These are phyloP conservation scores for Colletotrichum phormii DNA, from an alignment of 2,329 filamentous ascomycete genomes.

Conservation along the genomic window DNA sequence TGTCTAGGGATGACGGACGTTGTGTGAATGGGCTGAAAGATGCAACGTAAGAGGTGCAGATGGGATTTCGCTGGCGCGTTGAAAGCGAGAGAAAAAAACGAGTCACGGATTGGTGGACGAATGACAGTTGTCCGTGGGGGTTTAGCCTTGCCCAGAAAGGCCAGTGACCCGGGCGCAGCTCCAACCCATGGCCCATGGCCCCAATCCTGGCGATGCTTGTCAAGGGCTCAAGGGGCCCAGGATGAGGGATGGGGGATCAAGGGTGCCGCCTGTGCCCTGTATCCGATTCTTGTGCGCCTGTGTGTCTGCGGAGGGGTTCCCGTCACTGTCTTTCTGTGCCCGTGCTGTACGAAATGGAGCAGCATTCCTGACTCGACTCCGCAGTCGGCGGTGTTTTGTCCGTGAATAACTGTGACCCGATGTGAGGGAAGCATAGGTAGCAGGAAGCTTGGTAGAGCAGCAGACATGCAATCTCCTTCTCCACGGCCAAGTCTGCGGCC, in stretches of 20 bases:
- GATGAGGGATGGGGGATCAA: neutral
- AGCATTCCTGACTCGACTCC: conserved; percentile 18
- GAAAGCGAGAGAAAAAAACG: conserved; percentile 21
- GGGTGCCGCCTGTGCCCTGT: neutral
- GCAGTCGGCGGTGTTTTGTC: neutral
- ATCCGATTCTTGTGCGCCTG: neutral
- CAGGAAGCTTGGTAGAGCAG: neutral
- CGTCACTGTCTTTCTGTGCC: neutral
- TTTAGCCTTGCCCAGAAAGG: conserved; percentile 1
- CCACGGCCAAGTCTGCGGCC: neutral
- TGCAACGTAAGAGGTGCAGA: neutral
- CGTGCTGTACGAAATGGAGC: neutral
- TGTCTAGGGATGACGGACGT: neutral
- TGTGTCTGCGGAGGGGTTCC: neutral
- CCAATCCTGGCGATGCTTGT: neutral
- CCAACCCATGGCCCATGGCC: neutral
- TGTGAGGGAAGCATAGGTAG: neutral
- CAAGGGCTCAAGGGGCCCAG: neutral
- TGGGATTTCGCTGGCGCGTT: neutral
- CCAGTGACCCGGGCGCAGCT: neutral
- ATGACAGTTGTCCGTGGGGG: conserved; percentile 6
- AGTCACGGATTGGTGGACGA: neutral
- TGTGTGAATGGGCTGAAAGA: neutral
- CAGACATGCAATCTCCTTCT: neutral
- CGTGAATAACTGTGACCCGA: neutral